A percentile compares a stretch with the other conserved stretches of the same genome.
Evolutionary conservation across 495 filamentous ascomycete species (phyloP).

Genomic region (Annulohypoxylon nitens): DNA sequence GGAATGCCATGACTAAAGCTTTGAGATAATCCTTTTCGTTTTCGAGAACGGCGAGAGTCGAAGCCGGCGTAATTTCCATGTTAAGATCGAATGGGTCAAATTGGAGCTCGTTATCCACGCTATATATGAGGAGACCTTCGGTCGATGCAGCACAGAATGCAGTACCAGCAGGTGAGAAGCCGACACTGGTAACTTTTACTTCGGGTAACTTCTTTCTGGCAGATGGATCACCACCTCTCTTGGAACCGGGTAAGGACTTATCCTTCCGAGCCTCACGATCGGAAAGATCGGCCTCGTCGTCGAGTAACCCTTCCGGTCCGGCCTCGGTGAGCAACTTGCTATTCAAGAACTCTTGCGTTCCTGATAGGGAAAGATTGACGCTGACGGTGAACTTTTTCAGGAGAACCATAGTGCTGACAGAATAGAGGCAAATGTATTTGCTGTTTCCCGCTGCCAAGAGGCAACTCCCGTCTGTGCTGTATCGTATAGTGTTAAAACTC

Average conservation of each 20-base stretch:
- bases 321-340: conserved; percentile 91
- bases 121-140: conserved; percentile 93
- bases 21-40: conserved; percentile 86
- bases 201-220: conserved; percentile 80
- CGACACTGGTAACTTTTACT: conserved; percentile 85
- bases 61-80: conserved; percentile 87
- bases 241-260: conserved; percentile 85
- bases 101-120: conserved; percentile 79
- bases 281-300: conserved; percentile 87
- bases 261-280: conserved; percentile 90
- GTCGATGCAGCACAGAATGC: conserved; percentile 95
- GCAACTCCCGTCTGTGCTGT: conserved; percentile 91
- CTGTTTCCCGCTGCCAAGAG: conserved; percentile 92
- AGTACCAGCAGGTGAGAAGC: conserved; percentile 88
- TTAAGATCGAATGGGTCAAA: conserved; percentile 98
- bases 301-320: conserved; percentile 83
- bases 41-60: conserved; percentile 78
- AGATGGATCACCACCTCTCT: conserved; percentile 82
- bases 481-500: conserved; percentile 85
- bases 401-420: conserved; percentile 87
- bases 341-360: conserved; percentile 96
- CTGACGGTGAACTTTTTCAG: conserved; percentile 95
- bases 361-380: conserved; percentile 91
- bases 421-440: conserved; percentile 98
- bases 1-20: conserved; percentile 96